Base-by-base conservation (phyloP, 2,329 filamentous ascomycete genomes). In the Ophiostoma sp. region DNA sequence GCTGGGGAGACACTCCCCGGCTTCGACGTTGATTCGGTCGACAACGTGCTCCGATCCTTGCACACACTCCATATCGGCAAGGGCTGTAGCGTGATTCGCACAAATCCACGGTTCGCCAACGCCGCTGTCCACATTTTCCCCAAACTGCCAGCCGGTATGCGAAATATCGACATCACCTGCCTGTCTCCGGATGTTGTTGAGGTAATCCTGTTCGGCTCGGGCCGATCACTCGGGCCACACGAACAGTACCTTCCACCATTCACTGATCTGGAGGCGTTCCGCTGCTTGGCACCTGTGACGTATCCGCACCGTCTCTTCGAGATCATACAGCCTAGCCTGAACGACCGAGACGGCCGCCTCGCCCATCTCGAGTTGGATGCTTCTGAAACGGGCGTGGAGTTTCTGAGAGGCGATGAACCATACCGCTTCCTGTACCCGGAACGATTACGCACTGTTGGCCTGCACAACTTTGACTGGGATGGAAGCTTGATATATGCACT, bases 371-470 rank as follows among this genome's bases (percentile, higher is more conserved):
- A 71, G 62, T 40, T 72, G 47, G 64, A 49, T 14, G 16, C n/a
- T 16, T 45, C 16, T 36, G 64, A 55, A 55, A 27, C 49, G 16
- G 65, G 52, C 9, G 2, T 44, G 8, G 16, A 18, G 5, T 67
- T 70, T 27, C 18, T 70, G 63, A 36, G 18, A 18, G 62, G 27
- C 63, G 65, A 64, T 14, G 45, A 8, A 18, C 67, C 60, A 4
- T 49, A 45, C 36, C 27, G 16, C 12, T 44, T 67, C 8, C 42
- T 63, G 16, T 44, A 58, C 27, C 68, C 69, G 11, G 63, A 69
- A 5, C 71, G 66, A 5, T 8, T 73, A 3, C 66, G 64, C 45
- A 67, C 67, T 5, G 45, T 72, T 12, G 71, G 72, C 65, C 67
- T 73, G 36, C 62, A 66, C 47, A n/a, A 52, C 2, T 67, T 71